Base-by-base conservation (phyloP, 1,284 basidiomycete species). In the Flammula alnicola region DNA sequence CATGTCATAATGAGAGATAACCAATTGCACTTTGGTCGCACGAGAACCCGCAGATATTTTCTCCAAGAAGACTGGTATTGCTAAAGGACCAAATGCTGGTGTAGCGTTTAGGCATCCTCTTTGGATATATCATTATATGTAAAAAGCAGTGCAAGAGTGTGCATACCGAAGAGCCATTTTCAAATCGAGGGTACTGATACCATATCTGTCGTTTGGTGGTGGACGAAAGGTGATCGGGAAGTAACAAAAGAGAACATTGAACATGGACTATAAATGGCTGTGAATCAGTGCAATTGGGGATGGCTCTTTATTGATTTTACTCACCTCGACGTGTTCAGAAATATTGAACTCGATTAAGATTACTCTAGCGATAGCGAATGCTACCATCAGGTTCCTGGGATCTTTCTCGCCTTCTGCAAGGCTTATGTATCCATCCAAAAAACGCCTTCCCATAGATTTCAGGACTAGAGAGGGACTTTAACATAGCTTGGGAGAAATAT, bases 191-290 rank as follows among this genome's bases (percentile, higher is more conserved):
- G 91, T 79, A 1, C 87, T 91, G 55, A 99, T 97, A 5, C 91
- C 91, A 67, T 96, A 96, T 3, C 95, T 93, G 63, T 98, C 95
- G 60, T 95, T 90, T 1, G 94, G 91, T 5, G 95, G 94, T 9
- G 95, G 94, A 44, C 91, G 84, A 75, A 98, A 99, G 1, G 94
- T 94, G 58, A 99, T 99, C 1, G 97, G 97, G 71, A 98, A 99
- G 71, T 99, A 99, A 70, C 97, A 99, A 69, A 95, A 99, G 0
- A 89, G 91, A 63, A 98, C 86, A 64, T 99, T 93, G 72, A 97
- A 99, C 51, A 99, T 76, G 49, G 88, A 83, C 93, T 96, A 27
- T 9, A 27, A 36, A 3, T 39, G n/a, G n/a, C 27, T 36, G 23
- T 37, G 14, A 51, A 29, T 29, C 19, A 40, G 20, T 26, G 20